Evolutionary conservation across 305 asterid species (phyloP).

Genomic region (Fraxinus latifolia): DNA sequence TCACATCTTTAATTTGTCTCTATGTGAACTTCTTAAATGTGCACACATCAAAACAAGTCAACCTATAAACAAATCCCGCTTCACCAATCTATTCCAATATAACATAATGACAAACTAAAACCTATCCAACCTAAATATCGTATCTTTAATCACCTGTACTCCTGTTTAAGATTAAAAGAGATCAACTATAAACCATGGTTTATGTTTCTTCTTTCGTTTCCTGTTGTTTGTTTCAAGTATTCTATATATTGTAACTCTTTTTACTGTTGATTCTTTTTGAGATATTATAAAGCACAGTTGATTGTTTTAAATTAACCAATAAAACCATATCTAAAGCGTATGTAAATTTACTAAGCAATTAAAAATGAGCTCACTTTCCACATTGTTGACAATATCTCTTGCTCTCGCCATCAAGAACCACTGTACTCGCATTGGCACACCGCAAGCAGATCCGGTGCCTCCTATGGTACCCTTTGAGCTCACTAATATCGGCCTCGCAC

Average conservation of each 20-base stretch:
- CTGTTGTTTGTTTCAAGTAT: neutral
- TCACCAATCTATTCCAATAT: neutral
- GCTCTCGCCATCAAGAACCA: conserved; percentile 65
- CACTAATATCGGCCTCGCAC: conserved; percentile 76
- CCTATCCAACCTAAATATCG: neutral
- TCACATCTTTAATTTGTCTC: neutral
- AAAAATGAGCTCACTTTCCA: conserved; percentile 62
- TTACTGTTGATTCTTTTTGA: neutral
- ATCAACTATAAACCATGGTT: neutral
- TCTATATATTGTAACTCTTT: neutral
- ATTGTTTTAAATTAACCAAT: neutral
- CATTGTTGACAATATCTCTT: conserved; percentile 94
- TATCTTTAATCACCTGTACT: neutral
- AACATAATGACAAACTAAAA: neutral
- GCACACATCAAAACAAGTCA: neutral
- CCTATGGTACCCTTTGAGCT: conserved; percentile 83
- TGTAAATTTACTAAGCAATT: neutral
- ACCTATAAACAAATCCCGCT: neutral
- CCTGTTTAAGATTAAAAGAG: neutral
- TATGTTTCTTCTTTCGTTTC: neutral
- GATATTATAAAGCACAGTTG: neutral
- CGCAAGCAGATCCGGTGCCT: conserved; percentile 74
- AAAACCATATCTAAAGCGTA: neutral
- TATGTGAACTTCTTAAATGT: neutral
- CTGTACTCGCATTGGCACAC: conserved; percentile 67